These are phyloP conservation scores for Babesia ovata DNA, from an alignment of 169 alveolate genomes.

Conservation along the genomic window DNA sequence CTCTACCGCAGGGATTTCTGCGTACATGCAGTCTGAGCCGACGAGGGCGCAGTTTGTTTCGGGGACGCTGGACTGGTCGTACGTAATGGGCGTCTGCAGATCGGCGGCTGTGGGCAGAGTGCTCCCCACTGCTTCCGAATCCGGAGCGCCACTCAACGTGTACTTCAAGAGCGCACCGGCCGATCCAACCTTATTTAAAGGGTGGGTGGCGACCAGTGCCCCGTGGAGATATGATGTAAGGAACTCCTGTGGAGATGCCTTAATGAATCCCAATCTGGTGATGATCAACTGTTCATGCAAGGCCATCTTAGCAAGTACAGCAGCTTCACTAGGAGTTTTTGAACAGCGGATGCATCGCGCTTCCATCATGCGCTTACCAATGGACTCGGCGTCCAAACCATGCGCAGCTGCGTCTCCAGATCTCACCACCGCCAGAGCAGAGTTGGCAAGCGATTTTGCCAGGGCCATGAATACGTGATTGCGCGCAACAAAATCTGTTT, in stretches of 20 bases:
- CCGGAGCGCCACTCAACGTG: not conserved
- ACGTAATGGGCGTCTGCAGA: not conserved
- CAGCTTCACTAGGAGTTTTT: slow-evolving; percentile 37
- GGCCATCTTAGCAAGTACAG: slow-evolving; percentile 15
- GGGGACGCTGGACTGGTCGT: not conserved
- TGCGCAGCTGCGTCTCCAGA: not conserved
- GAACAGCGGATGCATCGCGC: slow-evolving; percentile 23
- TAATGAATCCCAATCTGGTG: slow-evolving; percentile 40
- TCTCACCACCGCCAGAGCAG: not conserved
- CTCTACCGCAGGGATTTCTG: not conserved
- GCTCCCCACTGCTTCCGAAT: not conserved
- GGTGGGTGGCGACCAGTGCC: slow-evolving; percentile 8
- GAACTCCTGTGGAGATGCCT: slow-evolving; percentile 10
- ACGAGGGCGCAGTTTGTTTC: slow-evolving; percentile 21
- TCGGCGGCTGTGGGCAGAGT: not conserved
- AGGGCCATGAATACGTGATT: slow-evolving; percentile 29
- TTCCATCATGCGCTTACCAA: not conserved
- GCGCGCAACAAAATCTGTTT: slow-evolving; percentile 47
- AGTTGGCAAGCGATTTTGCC: slow-evolving; percentile 42
- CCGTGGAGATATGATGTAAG: slow-evolving; percentile 46
- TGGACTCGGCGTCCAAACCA: not conserved
- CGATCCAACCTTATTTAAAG: slow-evolving; percentile 32
- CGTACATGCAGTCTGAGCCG: slow-evolving; percentile 25
- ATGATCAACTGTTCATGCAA: slow-evolving; percentile 31
- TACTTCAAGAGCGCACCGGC: slow-evolving; percentile 29